A percentile compares a stretch with the other conserved stretches of the same genome.
These are phyloP conservation scores for Veloboletus limbatus DNA, from an alignment of 1,284 basidiomycete species.

Conservation along the genomic window DNA sequence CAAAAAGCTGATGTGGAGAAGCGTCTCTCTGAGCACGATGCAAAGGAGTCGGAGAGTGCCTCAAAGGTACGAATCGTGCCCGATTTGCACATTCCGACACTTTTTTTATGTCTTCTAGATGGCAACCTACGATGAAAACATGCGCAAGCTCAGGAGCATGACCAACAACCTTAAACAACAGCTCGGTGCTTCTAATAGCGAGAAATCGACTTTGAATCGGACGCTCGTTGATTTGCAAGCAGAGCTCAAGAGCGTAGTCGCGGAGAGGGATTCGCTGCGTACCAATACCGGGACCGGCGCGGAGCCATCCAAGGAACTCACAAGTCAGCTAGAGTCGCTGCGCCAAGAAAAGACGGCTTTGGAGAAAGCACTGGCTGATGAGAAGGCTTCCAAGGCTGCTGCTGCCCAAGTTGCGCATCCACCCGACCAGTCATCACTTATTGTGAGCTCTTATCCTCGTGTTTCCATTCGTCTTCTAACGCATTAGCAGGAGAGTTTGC, in stretches of 20 bases:
- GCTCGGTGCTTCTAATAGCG: slow-evolving; percentile 32
- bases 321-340: slow-evolving; percentile 39
- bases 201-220: slow-evolving; percentile 39
- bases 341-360: slow-evolving; percentile 43
- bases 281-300: slow-evolving; percentile 8
- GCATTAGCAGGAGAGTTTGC: slow-evolving; percentile 46
- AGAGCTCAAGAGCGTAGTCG: slow-evolving; percentile 33
- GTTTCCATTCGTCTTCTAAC: slow-evolving; percentile 9
- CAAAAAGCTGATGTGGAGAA: slow-evolving; percentile 43
- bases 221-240: slow-evolving; percentile 33
- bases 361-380: slow-evolving; percentile 41
- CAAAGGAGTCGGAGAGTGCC: slow-evolving; percentile 39
- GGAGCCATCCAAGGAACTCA: slow-evolving; percentile 30
- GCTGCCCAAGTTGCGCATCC: slow-evolving; percentile 26
- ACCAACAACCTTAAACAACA: slow-evolving; percentile 33
- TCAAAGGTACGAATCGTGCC: slow-evolving; percentile 34
- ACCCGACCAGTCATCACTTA: slow-evolving; percentile 37
- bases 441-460: slow-evolving; percentile 39
- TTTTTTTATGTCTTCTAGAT: slow-evolving; percentile 18
- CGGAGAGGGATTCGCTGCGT: slow-evolving; percentile 36
- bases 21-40: slow-evolving; percentile 38
- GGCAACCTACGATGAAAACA: slow-evolving; percentile 36
- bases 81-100: background rate
- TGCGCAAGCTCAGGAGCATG: slow-evolving; percentile 29
- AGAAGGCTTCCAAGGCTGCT: slow-evolving; percentile 35